These are phyloP conservation scores for Fusarium duplospermum DNA, from an alignment of 2,329 filamentous ascomycete genomes.

Conservation along the genomic window DNA sequence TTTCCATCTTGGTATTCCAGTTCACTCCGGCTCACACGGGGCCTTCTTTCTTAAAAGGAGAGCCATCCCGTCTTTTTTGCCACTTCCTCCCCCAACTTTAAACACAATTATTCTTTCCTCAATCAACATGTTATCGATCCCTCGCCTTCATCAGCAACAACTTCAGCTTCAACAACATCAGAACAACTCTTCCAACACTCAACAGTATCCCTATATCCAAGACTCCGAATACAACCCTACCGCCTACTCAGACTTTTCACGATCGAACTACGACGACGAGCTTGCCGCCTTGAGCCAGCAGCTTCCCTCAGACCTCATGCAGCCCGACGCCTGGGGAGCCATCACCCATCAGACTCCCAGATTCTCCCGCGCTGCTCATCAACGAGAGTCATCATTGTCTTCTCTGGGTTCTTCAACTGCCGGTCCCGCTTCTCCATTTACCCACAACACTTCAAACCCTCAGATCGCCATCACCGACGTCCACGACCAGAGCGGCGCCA, in stretches of 20 bases:
- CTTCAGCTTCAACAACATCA: constrained; percentile 44
- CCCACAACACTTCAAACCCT: constrained; percentile 66
- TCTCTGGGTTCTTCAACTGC: constrained; percentile 68
- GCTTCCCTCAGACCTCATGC: constrained; percentile 50
- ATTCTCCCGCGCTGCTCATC: constrained; percentile 58
- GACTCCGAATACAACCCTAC: constrained; percentile 37
- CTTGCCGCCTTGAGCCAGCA: constrained; percentile 42
- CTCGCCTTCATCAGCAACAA: constrained; percentile 43
- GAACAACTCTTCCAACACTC: constrained; percentile 39
- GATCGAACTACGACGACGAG: constrained; percentile 40
- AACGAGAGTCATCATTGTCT: constrained; percentile 71
- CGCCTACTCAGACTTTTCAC: constrained; percentile 29
- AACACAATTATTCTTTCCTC: constrained; percentile 31
- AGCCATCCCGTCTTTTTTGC: constrained; percentile 42
- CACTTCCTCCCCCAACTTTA: constrained; percentile 39
- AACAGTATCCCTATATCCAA: constrained; percentile 28
- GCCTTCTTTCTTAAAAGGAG: constrained; percentile 40
- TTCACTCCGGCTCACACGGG: constrained; percentile 11
- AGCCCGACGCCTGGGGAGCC: constrained; percentile 56
- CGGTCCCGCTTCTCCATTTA: constrained; percentile 70
- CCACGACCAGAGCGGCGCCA: constrained; percentile 53
- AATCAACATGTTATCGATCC: constrained; percentile 48
- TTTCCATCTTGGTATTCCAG: constrained; percentile 33
- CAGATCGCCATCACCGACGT: constrained; percentile 67
- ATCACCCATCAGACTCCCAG: constrained; percentile 53